Conservation (phyloP, 345 rosid species). For the Psidium friedrichsthalianum region DNA sequence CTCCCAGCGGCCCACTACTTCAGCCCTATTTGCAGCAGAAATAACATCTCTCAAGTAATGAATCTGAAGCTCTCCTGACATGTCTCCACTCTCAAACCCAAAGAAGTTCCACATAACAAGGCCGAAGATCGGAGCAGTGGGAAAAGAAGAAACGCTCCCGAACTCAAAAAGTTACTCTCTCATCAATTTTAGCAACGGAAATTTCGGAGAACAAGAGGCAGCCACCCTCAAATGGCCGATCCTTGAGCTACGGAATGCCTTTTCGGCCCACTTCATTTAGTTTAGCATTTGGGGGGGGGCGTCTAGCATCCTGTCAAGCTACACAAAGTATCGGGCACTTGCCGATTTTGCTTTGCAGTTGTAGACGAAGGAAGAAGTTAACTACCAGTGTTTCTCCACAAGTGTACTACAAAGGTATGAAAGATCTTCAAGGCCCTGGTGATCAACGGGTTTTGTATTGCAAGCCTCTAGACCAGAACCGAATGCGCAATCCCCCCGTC, state of each 20-base stretch:
- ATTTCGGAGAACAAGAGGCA: constrained; percentile 51
- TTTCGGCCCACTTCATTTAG: constrained; percentile 62
- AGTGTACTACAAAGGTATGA: constrained; percentile 25
- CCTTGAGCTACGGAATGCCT: constrained; percentile 78
- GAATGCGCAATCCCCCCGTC: constrained; percentile 89
- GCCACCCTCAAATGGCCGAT: constrained; percentile 70
- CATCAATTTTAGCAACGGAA: constrained; percentile 39
- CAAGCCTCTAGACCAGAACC: constrained; percentile 74
- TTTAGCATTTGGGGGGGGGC: constrained; percentile 65
- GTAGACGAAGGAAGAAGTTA: constrained; percentile 74
- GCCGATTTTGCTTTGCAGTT: constrained; percentile 35
- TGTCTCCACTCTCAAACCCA: constrained; percentile 45
- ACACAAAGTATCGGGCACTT: constrained; percentile 31
- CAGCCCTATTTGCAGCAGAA: constrained; percentile 88
- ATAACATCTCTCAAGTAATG: constrained; percentile 63
- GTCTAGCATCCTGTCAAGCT: constrained; percentile 37
- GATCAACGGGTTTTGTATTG: constrained; percentile 57
- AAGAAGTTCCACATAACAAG: constrained; percentile 68
- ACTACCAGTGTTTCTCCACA: constrained; percentile 70
- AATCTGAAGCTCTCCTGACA: constrained; percentile 73
- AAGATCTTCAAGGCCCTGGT: constrained; percentile 44
- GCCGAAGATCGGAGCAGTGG: constrained; percentile 84
- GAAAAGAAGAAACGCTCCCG: constrained; percentile 23
- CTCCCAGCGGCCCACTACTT: constrained; percentile 72
- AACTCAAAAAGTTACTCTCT: constrained; percentile 31